Base-by-base conservation (phyloP, 2,329 filamentous ascomycete genomes). In the Colletotrichum kahawae region DNA sequence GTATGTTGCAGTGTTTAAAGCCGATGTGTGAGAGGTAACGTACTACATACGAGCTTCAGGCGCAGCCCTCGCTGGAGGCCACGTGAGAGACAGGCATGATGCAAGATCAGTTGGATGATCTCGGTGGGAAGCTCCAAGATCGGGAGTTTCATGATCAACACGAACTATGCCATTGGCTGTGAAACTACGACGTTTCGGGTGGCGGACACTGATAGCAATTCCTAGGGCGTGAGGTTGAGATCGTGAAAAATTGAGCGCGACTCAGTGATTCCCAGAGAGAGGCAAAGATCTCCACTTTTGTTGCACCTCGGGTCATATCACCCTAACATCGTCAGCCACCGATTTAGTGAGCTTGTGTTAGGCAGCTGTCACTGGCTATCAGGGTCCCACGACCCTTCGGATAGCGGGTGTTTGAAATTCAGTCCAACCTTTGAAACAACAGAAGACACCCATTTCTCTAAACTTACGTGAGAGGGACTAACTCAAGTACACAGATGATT, bases 301-400 rank as follows among this genome's bases (percentile, higher is more conserved):
- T 21, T 51, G n/a, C n/a, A 21, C 1, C 13, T 13, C 2, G 0
- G 21, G 12, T 24, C 2, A 51, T 51, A 51, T 51, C 10, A 0
- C n/a, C 12, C 43, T 51, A 51, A 51, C 43, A 51, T 13, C 3
- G 24, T 24, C 24, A 24, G 3, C 2, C n/a, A 7, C 2, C 2
- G 2, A 2, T 3, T 51, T 21, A 5, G 2, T 2, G 0, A 5
- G 2, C 6, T 21, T 0, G 2, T 48, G 43, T 51, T 51, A 51
- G 43, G 1, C 5, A 21, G 2, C n/a, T 51, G 21, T 51, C 1
- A 13, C 43, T 21, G 10, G 10, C 3, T 13, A 21, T 4, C 43
- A 51, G 10, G 43, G 43, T 48, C n/a, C 18, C n/a, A 7, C 43
- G 38, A 10, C 38, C 36, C 18, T 4, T 31, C 29, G 29, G 6